Base-by-base conservation (phyloP, 345 rosid genomes). In the Citrus unshiu region DNA sequence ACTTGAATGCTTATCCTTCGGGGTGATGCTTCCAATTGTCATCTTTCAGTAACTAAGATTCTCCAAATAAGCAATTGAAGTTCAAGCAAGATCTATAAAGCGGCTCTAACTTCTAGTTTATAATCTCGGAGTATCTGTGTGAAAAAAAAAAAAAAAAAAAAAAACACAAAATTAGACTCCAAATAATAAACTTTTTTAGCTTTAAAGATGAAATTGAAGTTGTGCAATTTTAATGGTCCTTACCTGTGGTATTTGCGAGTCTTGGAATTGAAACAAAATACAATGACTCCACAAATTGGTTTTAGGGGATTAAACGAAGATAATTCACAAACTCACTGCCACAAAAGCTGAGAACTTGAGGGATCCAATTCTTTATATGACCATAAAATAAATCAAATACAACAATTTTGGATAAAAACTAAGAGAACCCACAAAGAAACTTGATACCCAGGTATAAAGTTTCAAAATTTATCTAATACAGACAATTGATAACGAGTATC, bases 1-100 rank as follows among this genome's bases (percentile, higher is more conserved):
- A 76, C 83, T 89, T 27, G 91, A 86, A 73, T 76, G 90, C 74
- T 83, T 82, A 75, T 86, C 95, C 77, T 90, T 81, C 14, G 86
- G 87, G 46, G 81, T 49, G 59, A 81, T 65, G 14, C 79, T 86
- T 75, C 77, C 82, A 70, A 79, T 89, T 78, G 88, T 87, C 98
- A 91, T 93, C 86, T 83, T 82, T 76, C 65, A 78, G 46, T 70
- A 30, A 58, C 71, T 68, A 57, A 24, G 72, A n/a, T 63, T 74
- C 49, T 70, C 73, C 75, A 72, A 73, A 40, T 49, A 56, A 74
- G 61, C 70, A 72, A 68, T 64, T 65, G 46, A 56, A 49, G 25
- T 29, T 78, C 6, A 59, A 10, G 60, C 21, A 72, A 67, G 67
- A 75, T 34, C 70, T 72, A 76, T 70, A 43, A 37, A 60, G 71